Evolutionary conservation across 192 early-diverging fungal species (phyloP), one percentile per base, ranked within the genome.

Genomic region (Umbelopsis isabellina): DNA sequence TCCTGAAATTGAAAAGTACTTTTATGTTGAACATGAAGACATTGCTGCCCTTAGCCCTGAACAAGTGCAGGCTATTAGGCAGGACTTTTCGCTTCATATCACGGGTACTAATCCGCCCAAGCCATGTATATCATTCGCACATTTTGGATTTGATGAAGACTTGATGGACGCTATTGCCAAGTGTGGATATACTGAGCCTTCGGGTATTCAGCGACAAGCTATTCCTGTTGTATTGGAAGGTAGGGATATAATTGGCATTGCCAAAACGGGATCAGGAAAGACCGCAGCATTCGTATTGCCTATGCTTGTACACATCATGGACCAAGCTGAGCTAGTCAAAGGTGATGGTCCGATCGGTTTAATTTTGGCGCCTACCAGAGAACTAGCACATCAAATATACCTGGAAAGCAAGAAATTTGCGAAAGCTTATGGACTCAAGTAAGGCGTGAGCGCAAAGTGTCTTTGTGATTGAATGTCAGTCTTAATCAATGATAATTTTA

Each of bases 231-330:
- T 88, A 1, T 69, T 95, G 45, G 86, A 85, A 46, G 94, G 94
- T 52, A 80, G 94, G 30, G 94, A 95, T 53, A 86, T 95, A 33
- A 89, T 94, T 70, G 94, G 93, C 18, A 91, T 95, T 46, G 91
- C 92, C 9, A 91, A 91, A 67, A 95, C 94, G 22, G 94, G 94
- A 21, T 92, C 90, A 12, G 94, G 94, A 45, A 95, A 95, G 73
- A 95, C 94, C 1, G 91, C 91, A 0, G 91, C 94, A 0, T 95
- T 93, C 73, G 69, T 95, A 7, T 79, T 90, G 80, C 94, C 94
- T 5, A 92, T 95, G 92, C 69, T 94, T 50, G 82, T 91, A 33
- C 94, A 95, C 67, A 90, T 93, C 45, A 92, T 94, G 91, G 92
- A 94, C 72, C 94, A 95, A 70, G 80, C 75, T 15, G 90, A 92